phyloP scores from a whole-genome alignment of 2,329 filamentous ascomycete genomes.

The Trichoderma harzianum region DNA sequence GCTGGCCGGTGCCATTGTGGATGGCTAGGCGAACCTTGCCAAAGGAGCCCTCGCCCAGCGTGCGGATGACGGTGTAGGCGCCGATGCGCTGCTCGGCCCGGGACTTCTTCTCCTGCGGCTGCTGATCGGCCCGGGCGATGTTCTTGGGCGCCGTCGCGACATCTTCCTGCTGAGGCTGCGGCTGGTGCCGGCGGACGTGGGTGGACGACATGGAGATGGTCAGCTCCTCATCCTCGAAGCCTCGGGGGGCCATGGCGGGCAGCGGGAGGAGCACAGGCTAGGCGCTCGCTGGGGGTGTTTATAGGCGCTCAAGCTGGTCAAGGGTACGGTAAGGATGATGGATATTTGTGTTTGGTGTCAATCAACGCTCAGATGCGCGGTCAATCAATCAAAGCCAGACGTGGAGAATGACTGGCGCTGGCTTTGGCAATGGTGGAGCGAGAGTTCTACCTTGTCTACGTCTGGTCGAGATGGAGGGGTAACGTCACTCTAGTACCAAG shows the following conservation, averaged over 20 bases:
- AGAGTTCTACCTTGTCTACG: not conserved
- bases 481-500: slow-evolving; percentile 18
- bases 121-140: slow-evolving; percentile 33
- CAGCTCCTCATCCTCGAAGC: slow-evolving; percentile 78
- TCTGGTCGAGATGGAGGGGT: slow-evolving; percentile 15
- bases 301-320: not conserved
- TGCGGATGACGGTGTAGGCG: slow-evolving; percentile 86
- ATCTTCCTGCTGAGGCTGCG: slow-evolving; percentile 28
- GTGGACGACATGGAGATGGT: slow-evolving; percentile 70
- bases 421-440: slow-evolving; percentile 12
- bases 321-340: not conserved
- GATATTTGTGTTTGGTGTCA: not conserved
- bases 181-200: slow-evolving; percentile 54
- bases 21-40: slow-evolving; percentile 97
- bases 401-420: slow-evolving; percentile 11
- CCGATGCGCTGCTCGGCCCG: slow-evolving; percentile 81
- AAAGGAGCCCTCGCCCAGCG: slow-evolving; percentile 93
- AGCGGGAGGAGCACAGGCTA: not conserved
- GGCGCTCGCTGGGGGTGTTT: not conserved
- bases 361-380: slow-evolving; percentile 3
- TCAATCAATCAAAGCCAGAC: slow-evolving; percentile 19
- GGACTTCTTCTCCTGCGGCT: slow-evolving; percentile 41
- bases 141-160: slow-evolving; percentile 27
- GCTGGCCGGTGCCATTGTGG: slow-evolving; percentile 86
- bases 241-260: slow-evolving; percentile 47